phyloP scores from a whole-genome alignment of 2,329 filamentous ascomycete species.

The Fusarium brachygibbosum region DNA sequence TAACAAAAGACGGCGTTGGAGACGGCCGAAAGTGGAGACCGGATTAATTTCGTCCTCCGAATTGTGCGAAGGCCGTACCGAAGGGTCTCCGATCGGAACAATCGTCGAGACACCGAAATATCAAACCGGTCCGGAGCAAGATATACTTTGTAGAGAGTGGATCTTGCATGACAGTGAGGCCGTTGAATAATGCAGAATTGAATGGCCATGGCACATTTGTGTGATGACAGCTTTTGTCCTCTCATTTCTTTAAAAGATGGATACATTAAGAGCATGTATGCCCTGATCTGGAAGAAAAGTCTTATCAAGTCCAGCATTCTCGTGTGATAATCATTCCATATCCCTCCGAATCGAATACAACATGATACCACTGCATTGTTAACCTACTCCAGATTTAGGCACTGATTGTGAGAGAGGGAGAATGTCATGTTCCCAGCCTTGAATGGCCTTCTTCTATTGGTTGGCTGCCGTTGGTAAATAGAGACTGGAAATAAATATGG shows the following conservation, averaged over 20 bases:
- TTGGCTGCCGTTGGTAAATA: background rate
- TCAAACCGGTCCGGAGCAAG: background rate
- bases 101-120: background rate
- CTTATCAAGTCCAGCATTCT: background rate
- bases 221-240: background rate
- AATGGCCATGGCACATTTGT: background rate
- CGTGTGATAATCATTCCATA: background rate
- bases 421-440: background rate
- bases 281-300: background rate
- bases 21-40: constrained; percentile 23
- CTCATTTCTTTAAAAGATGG: background rate
- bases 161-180: background rate
- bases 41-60: constrained; percentile 29
- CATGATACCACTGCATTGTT: background rate
- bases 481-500: no score
- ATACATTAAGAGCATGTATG: background rate
- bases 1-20: background rate
- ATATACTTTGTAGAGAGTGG: background rate
- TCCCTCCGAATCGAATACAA: background rate
- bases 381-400: background rate
- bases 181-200: background rate
- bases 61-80: constrained; percentile 16
- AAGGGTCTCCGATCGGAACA: constrained; percentile 14
- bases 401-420: background rate
- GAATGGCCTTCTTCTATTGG: background rate